Conservation (phyloP, 805 yeast species). For the Saturnispora bothae region DNA sequence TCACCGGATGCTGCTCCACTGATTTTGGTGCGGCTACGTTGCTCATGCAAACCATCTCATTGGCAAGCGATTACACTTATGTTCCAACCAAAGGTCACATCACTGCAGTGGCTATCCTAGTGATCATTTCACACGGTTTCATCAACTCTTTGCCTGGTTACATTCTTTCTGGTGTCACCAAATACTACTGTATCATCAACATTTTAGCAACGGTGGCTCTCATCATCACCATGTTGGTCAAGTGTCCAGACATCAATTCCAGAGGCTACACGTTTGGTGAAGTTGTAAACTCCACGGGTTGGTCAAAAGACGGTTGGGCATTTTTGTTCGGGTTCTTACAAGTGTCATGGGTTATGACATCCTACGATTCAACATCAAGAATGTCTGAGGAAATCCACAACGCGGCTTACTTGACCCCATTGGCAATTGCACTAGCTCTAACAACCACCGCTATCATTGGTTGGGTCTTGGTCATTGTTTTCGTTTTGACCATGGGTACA, state of each 20-base stretch:
- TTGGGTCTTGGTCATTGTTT: slow-evolving; percentile 38
- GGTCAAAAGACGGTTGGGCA: slow-evolving; percentile 45
- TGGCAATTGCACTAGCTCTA: slow-evolving; percentile 47
- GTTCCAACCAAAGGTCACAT: slow-evolving; percentile 33
- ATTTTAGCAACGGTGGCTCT: slow-evolving; percentile 40
- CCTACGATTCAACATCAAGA: slow-evolving; percentile 45
- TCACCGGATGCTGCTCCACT: slow-evolving; percentile 42
- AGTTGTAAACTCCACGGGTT: slow-evolving; percentile 38
- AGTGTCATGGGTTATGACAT: slow-evolving; percentile 50
- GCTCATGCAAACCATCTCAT: slow-evolving; percentile 35
- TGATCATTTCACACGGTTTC: slow-evolving; percentile 37
- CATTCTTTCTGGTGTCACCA: slow-evolving; percentile 39
- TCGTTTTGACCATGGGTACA: slow-evolving; percentile 35
- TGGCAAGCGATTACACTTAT: slow-evolving; percentile 29
- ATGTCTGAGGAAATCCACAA: slow-evolving; percentile 45
- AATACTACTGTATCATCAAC: slow-evolving; percentile 39
- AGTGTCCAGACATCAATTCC: slow-evolving; percentile 37
- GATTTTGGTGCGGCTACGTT: slow-evolving; percentile 43
- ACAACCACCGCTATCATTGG: slow-evolving; percentile 40
- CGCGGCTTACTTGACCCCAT: slow-evolving; percentile 46
- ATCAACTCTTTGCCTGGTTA: slow-evolving; percentile 44
- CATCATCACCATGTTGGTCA: slow-evolving; percentile 43
- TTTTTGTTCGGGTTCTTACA: slow-evolving; percentile 48
- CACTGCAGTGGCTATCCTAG: slow-evolving; percentile 42
- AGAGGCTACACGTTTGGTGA: slow-evolving; percentile 38